Base-by-base conservation (phyloP, 2,329 filamentous ascomycete genomes). In the Whalleya microplaca region DNA sequence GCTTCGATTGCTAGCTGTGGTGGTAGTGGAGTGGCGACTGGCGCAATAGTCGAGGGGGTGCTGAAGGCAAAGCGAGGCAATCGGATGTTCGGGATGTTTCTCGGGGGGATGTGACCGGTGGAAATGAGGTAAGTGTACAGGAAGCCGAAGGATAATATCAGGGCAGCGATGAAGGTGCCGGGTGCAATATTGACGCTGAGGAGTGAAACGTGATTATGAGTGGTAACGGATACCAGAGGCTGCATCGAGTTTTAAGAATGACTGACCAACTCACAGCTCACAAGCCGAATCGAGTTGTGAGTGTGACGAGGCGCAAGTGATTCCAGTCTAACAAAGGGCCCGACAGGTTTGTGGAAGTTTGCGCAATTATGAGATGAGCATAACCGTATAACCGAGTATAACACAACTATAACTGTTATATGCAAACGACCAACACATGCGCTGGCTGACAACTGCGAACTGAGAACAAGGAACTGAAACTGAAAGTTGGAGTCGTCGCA, bases 201-300 rank as follows among this genome's bases (percentile, higher is more conserved):
- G 64, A 86, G 78, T 55, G 82, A 83, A 69, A 86, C 78, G 78
- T 84, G 81, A 71, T 83, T 86, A 73, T 84, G 81, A 72, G 83
- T 86, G 73, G 85, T 83, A 63, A 86, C 79, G 51, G 82, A 82
- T 64, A 86, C 73, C 71, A 86, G 75, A 56, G 83, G 83, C 76
- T 79, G 80, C 83, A 85, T 85, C 69, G 73, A 73, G 58, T 53
- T 62, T 48, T n/a, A n/a, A n/a, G 54, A 56, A 55, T 59, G 58
- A 62, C 53, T 56, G 47, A 41, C 56, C 48, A 47, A 51, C 19
- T 48, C n/a, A n/a, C n/a, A 23, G 53, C 40, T 41, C 52, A 56
- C 45, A 51, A 53, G 59, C 32, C 55, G 58, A 62, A 49, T 56
- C 45, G 37, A 53, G n/a, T n/a, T n/a, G n/a, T n/a, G n/a, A n/a